Conservation (phyloP, 2,329 filamentous ascomycete genomes). For the Diaporthe batatas region DNA sequence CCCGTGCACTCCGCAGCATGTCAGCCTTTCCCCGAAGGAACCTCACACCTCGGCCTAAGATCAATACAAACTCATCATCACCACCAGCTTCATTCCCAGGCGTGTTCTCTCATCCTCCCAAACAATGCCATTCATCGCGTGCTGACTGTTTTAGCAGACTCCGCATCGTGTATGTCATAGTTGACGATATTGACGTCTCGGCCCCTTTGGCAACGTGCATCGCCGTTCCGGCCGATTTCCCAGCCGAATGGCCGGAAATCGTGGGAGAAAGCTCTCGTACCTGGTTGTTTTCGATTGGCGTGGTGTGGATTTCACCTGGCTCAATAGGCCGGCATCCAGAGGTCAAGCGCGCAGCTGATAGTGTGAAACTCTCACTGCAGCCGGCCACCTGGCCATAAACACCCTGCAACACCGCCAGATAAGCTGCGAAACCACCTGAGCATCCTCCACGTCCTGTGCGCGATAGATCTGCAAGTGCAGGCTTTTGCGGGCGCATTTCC, state of each 20-base stretch:
- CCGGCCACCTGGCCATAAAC: conserved; percentile 22
- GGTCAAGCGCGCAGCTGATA: conserved; percentile 34
- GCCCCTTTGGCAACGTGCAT: conserved; percentile 24
- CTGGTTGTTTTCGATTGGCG: conserved; percentile 8
- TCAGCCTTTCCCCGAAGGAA: conserved; percentile 29
- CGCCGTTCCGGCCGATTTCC: conserved; percentile 16
- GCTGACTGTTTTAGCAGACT: conserved; percentile 32
- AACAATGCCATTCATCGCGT: not conserved
- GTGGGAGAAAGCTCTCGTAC: conserved; percentile 20
- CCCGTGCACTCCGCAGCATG: conserved; percentile 19
- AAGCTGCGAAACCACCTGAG: conserved; percentile 5
- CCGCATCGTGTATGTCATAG: not conserved
- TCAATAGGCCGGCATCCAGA: conserved; percentile 17
- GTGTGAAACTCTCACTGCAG: conserved; percentile 39
- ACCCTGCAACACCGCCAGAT: conserved; percentile 38
- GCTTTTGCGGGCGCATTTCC: not conserved
- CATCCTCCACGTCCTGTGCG: not conserved
- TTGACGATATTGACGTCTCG: not conserved
- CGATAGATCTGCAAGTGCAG: conserved; percentile 35
- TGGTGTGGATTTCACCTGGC: conserved; percentile 39
- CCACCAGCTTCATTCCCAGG: conserved; percentile 25
- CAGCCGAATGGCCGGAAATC: conserved; percentile 4
- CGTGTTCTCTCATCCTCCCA: conserved; percentile 6
- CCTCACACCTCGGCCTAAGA: conserved; percentile 33
- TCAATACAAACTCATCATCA: conserved; percentile 23